A percentile compares a stretch with the other conserved stretches of the same genome.
phyloP scores from a whole-genome alignment of 192 early-diverging fungal species.

The Backusella luteola region DNA sequence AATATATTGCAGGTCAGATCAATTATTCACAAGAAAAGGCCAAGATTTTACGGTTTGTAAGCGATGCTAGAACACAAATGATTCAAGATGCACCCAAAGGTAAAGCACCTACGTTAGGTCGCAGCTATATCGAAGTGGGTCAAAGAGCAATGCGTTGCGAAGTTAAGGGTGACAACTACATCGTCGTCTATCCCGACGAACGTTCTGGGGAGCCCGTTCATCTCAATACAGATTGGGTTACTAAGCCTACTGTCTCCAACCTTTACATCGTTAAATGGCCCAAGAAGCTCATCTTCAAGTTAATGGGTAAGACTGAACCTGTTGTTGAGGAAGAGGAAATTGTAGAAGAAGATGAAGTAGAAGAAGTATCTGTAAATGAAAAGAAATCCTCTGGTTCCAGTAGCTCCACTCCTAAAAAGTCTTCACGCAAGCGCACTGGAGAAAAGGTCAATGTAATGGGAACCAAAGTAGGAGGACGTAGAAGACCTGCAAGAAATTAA shows the following conservation, averaged over 20 bases:
- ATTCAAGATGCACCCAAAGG: constrained; percentile 26
- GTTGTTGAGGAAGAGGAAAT: neutral
- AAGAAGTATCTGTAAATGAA: neutral
- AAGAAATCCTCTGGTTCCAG: neutral
- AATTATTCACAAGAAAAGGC: constrained; percentile 61
- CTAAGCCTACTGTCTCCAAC: constrained; percentile 1
- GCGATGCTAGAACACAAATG: constrained; percentile 24
- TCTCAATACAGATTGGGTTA: constrained; percentile 32
- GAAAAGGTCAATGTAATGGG: constrained; percentile 18
- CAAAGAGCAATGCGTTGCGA: constrained; percentile 29
- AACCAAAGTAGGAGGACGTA: constrained; percentile 31
- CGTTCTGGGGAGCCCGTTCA: constrained; percentile 17
- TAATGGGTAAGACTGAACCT: neutral
- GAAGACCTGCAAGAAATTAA: constrained; percentile 28
- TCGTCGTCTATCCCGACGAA: constrained; percentile 33
- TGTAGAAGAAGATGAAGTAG: constrained; percentile 11
- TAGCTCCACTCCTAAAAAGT: constrained; percentile 13
- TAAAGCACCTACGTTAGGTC: constrained; percentile 31
- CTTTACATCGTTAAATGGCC: constrained; percentile 31
- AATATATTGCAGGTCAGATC: constrained; percentile 62
- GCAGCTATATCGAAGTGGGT: constrained; percentile 28
- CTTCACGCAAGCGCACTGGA: constrained; percentile 1
- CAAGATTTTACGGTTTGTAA: constrained; percentile 43
- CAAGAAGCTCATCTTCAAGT: neutral
- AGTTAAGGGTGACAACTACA: constrained; percentile 29